Evolutionary conservation across 768 basidiomycete genomes (phyloP).

Genomic region (Boletus subparvulus): DNA sequence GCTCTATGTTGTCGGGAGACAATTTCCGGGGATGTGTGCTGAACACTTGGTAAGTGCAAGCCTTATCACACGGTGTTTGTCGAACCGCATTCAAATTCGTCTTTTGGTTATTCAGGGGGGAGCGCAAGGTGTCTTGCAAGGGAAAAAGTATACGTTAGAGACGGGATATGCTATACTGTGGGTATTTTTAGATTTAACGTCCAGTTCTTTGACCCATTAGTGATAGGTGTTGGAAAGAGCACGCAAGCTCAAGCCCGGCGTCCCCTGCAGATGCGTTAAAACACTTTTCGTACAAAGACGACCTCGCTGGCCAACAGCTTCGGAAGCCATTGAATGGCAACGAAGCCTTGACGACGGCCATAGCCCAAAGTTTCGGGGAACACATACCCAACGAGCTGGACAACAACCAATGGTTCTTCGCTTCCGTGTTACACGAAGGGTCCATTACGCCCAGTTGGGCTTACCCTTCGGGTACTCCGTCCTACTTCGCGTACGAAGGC

Average conservation of each 20-base stretch:
- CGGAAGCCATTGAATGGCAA: constrained; percentile 1
- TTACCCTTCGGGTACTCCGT: not conserved
- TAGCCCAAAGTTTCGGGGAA: not conserved
- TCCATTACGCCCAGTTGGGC: not conserved
- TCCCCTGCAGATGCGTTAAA: not conserved
- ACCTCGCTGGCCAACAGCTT: constrained; percentile 3
- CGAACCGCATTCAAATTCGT: not conserved
- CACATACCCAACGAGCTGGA: not conserved
- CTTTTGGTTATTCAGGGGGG: not conserved
- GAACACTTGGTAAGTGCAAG: not conserved
- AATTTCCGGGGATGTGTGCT: constrained; percentile 8
- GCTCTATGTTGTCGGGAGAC: constrained; percentile 7
- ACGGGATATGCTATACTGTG: constrained; percentile 6
- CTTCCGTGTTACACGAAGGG: constrained; percentile 1
- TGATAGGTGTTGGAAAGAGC: constrained; percentile 5
- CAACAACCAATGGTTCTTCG: not conserved
- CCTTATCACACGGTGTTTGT: not conserved
- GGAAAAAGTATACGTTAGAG: not conserved
- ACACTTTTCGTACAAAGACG: not conserved
- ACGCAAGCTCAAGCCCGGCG: not conserved
- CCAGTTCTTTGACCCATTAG: not conserved
- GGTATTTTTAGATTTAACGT: not conserved
- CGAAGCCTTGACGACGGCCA: not conserved
- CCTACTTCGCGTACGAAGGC: not conserved
- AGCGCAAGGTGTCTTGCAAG: constrained; percentile 3